A percentile compares a stretch with the other conserved stretches of the same genome.
phyloP scores from a whole-genome alignment of 192 early-diverging fungal genomes.

The Backusella macrospora region DNA sequence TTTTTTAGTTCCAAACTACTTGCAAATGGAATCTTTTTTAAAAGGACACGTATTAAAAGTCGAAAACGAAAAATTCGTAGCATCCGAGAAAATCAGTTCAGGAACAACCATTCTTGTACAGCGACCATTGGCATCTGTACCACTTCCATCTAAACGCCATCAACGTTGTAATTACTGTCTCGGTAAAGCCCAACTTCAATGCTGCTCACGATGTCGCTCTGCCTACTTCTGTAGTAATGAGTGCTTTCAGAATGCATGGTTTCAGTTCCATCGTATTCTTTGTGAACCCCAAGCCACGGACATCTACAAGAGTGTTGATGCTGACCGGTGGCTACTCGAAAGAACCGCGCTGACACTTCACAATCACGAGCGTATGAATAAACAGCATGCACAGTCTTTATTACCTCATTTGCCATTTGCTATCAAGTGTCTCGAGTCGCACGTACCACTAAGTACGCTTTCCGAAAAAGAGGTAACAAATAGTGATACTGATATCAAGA shows the following conservation, averaged over 20 bases:
- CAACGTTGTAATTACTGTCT: conserved; percentile 36
- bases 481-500: neutral
- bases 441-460: neutral
- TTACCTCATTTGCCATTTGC: conserved; percentile 23
- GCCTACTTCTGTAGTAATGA: conserved; percentile 36
- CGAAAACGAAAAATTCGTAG: conserved; percentile 6
- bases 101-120: neutral
- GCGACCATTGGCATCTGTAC: conserved; percentile 20
- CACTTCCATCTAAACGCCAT: conserved; percentile 28
- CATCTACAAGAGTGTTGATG: conserved; percentile 23
- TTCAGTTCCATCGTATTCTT: conserved; percentile 25
- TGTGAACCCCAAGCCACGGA: conserved; percentile 27
- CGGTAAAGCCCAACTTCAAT: conserved; percentile 29
- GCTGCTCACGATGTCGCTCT: conserved; percentile 34
- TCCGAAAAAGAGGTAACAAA: neutral
- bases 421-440: conserved; percentile 21
- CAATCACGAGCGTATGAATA: conserved; percentile 27
- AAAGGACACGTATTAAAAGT: neutral
- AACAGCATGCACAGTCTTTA: conserved; percentile 25
- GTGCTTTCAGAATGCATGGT: conserved; percentile 38
- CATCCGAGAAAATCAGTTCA: neutral
- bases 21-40: neutral
- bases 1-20: neutral
- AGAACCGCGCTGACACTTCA: conserved; percentile 21
- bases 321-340: conserved; percentile 27